Conservation (phyloP, 768 basidiomycete genomes). For the Filobasidium wieringae region DNA sequence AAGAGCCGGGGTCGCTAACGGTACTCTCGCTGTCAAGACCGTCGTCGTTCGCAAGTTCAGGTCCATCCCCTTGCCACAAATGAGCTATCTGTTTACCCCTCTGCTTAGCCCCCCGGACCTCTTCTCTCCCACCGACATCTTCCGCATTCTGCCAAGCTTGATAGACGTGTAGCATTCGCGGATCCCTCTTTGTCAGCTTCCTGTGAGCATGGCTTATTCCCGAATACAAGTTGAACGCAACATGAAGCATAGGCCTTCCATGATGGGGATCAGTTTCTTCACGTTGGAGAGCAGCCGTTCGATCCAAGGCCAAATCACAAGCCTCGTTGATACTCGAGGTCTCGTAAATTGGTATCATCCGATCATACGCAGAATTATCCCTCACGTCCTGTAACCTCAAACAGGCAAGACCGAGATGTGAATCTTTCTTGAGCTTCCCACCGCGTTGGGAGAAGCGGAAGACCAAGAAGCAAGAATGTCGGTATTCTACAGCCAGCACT, state of each 20-base stretch:
- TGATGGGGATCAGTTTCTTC: not conserved
- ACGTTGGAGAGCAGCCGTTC: not conserved
- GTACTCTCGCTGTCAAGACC: constrained; percentile 5
- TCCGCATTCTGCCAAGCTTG: constrained; percentile 33
- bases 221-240: constrained; percentile 22
- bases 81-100: constrained; percentile 1
- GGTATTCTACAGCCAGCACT: constrained; percentile 33
- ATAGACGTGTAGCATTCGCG: constrained; percentile 30
- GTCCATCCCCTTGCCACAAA: not conserved
- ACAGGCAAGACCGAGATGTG: constrained; percentile 23
- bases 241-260: constrained; percentile 15
- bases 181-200: constrained; percentile 28
- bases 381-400: constrained; percentile 22
- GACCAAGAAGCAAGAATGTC: constrained; percentile 35
- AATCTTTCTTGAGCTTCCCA: constrained; percentile 30
- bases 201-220: constrained; percentile 29
- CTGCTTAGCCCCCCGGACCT: not conserved
- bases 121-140: constrained; percentile 3
- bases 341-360: constrained; percentile 23
- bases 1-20: no score
- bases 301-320: constrained; percentile 12
- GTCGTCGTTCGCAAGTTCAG: not conserved
- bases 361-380: constrained; percentile 17
- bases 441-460: constrained; percentile 23
- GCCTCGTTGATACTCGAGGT: constrained; percentile 28